These are phyloP conservation scores for Camellia oleifera DNA, from an alignment of 179 eudicot genomes.

Conservation along the genomic window DNA sequence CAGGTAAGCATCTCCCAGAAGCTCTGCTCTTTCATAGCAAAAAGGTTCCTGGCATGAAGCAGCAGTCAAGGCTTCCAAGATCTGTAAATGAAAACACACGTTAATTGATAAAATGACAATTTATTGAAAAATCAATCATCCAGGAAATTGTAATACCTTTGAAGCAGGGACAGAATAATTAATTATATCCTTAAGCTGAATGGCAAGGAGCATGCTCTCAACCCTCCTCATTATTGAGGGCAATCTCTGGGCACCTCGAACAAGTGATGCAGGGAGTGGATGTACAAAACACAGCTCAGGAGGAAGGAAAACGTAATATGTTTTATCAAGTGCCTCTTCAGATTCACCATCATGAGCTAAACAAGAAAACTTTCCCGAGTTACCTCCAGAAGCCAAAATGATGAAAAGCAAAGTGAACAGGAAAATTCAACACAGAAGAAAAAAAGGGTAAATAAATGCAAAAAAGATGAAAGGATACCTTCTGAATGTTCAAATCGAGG, in stretches of 20 bases:
- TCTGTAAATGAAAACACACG: slow-evolving; percentile 42
- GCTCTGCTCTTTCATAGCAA: slow-evolving; percentile 99
- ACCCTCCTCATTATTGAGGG: slow-evolving; percentile 98
- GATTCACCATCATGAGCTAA: slow-evolving; percentile 71
- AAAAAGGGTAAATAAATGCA: background rate
- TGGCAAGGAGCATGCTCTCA: slow-evolving; percentile 95
- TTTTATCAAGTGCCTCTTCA: slow-evolving; percentile 80
- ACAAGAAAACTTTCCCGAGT: slow-evolving; percentile 17
- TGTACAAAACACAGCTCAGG: slow-evolving; percentile 94
- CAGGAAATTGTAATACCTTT: slow-evolving; percentile 43
- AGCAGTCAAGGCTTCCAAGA: slow-evolving; percentile 97
- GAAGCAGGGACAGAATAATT: slow-evolving; percentile 74
- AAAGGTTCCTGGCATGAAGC: slow-evolving; percentile 99
- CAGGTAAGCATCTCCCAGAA: slow-evolving; percentile 94
- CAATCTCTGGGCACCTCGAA: slow-evolving; percentile 96
- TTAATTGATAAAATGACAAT: background rate
- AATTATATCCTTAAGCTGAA: slow-evolving; percentile 82
- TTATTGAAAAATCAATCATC: background rate
- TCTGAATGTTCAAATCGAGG: slow-evolving; percentile 99
- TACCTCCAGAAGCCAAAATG: slow-evolving; percentile 15
- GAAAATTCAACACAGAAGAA: slow-evolving; percentile 9
- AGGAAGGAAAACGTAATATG: slow-evolving; percentile 94
- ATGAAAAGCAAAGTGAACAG: background rate
- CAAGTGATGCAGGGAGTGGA: slow-evolving; percentile 91
- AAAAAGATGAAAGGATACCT: slow-evolving; percentile 37